These are phyloP conservation scores for Sequoia sempervirens DNA, from an alignment of 75 land plant species.

Conservation along the genomic window DNA sequence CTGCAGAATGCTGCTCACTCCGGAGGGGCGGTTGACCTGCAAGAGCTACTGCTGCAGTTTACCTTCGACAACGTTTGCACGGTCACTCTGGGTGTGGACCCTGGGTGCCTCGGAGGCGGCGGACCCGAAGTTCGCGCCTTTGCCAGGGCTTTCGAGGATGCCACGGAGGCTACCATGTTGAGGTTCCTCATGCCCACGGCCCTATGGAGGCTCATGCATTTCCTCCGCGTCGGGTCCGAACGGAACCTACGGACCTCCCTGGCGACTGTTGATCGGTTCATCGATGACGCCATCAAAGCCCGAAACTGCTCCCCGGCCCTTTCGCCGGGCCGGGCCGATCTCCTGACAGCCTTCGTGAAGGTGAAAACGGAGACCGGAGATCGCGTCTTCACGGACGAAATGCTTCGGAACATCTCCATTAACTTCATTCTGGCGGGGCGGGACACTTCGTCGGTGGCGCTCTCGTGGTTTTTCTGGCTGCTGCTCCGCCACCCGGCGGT, in stretches of 20 bases:
- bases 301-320: neutral
- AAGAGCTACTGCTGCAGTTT: conserved; percentile 31
- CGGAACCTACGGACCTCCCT: conserved; percentile 7
- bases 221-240: conserved; percentile 15
- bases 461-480: conserved; percentile 74
- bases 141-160: conserved; percentile 16
- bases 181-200: conserved; percentile 17
- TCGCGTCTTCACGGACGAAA: conserved; percentile 14
- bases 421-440: conserved; percentile 74
- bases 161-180: conserved; percentile 5
- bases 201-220: conserved; percentile 16
- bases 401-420: conserved; percentile 31
- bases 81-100: conserved; percentile 27
- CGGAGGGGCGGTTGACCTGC: conserved; percentile 12
- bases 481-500: conserved; percentile 40
- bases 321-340: neutral
- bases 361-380: conserved; percentile 13
- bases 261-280: conserved; percentile 8
- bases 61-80: conserved; percentile 30
- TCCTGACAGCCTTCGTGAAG: conserved; percentile 20
- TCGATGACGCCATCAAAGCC: conserved; percentile 4
- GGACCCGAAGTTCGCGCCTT: neutral
- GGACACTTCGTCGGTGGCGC: conserved; percentile 62
- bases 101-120: conserved; percentile 1
- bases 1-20: neutral